These are phyloP conservation scores for Linnemannia schmuckeri DNA, from an alignment of 192 early-diverging fungal species.

Conservation along the genomic window DNA sequence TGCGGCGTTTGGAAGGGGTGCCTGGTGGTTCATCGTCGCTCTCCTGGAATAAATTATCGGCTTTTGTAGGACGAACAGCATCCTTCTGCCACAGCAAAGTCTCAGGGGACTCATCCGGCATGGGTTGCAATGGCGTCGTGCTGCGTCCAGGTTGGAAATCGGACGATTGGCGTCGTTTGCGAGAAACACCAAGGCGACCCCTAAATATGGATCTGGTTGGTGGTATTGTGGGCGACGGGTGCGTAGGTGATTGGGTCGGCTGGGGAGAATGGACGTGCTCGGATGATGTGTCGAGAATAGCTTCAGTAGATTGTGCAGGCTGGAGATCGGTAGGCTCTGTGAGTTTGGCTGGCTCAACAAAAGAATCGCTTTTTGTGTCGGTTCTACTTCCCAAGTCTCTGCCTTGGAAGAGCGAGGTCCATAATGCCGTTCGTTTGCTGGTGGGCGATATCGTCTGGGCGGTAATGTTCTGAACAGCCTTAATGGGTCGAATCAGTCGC, in stretches of 20 bases:
- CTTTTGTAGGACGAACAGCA: constrained; percentile 3
- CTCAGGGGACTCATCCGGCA: too few species aligned
- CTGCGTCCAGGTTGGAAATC: constrained; percentile 23
- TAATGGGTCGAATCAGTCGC: background rate
- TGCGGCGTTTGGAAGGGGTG: constrained; percentile 39
- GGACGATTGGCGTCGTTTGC: constrained; percentile 45
- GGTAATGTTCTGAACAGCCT: background rate
- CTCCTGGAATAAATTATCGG: constrained; percentile 21
- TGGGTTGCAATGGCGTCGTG: background rate
- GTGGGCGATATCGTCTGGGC: background rate
- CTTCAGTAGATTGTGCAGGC: background rate
- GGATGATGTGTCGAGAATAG: background rate
- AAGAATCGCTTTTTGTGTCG: background rate
- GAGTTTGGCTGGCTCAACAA: background rate
- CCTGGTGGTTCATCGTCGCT: constrained; percentile 9
- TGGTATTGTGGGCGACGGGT: background rate
- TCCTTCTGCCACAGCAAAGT: background rate
- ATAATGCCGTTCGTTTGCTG: background rate
- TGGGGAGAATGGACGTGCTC: background rate
- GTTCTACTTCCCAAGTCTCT: background rate
- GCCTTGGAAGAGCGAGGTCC: background rate
- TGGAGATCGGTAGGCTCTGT: background rate
- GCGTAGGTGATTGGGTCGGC: background rate
- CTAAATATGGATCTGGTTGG: background rate
- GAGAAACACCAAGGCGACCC: constrained; percentile 23